Base-by-base conservation (phyloP, 306 rosid species). In the Lagenaria siceraria region DNA sequence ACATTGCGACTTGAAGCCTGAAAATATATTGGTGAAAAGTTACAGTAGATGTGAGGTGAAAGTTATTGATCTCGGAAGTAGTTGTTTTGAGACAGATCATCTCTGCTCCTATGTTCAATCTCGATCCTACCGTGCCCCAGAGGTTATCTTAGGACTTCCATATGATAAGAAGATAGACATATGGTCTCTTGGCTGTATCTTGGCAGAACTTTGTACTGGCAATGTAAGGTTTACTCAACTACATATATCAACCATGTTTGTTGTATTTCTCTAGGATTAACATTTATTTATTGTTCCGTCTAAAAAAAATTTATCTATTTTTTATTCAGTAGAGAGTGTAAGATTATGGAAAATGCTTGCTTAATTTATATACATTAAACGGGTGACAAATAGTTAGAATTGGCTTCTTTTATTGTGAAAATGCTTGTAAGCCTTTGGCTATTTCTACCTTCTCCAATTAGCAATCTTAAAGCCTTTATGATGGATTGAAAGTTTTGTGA, bases 61-160 rank as follows among this genome's bases (percentile, higher is more conserved):
- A 85, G 98, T 96, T 85, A 96, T 96, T 83, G 99, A 96, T 89
- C 99, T 96, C 53, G 99, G 99, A 79, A 96, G 99, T 86, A 96
- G 99, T 82, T 96, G 99, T 88, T 96, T 88, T 75, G 99, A 90
- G 87, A 96, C 99, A 0, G 99, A 96, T 90, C 99, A 96, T 80
- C 97, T 96, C 81, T 96, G 98, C 85, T 92, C 98, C 13, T 96
- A 96, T 58, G 99, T 96, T 80, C 99, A 96, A 78, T 96, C 99
- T 54, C 91, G 99, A 86, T 92, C 99, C 75, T 96, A 96, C 88
- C 98, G 99, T n/a, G 98, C 99, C 81, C 99, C 99, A 8, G 99
- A 96, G 90, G 99, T 96, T 86, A 92, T 96, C 71, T 82, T 96
- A 86, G 99, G 99, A 75, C 96, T 92, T 88, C 83, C 98, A 58